Evolutionary conservation across 257 asterid species (phyloP).

Genomic region (Paulownia fortunei): DNA sequence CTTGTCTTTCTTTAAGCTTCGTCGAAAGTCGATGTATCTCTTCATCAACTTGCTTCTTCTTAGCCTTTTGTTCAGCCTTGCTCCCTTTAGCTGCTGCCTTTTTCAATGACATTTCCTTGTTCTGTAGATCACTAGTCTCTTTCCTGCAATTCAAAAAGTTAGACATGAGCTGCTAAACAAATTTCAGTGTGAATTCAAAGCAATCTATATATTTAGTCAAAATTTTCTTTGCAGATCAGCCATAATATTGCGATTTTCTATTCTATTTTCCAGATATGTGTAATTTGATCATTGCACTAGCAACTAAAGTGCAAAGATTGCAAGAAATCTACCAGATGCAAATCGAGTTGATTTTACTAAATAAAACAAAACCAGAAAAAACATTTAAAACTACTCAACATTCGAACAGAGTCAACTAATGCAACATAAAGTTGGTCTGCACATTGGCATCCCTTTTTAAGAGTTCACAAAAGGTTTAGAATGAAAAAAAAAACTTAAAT

Average conservation of each 20-base stretch:
- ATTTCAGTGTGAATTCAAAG: background rate
- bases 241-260: background rate
- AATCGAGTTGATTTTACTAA: background rate
- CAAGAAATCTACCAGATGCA: background rate
- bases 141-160: slow-evolving; percentile 59
- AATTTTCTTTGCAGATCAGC: background rate
- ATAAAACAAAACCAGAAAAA: background rate
- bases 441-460: background rate
- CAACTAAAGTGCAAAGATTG: background rate
- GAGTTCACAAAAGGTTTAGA: slow-evolving; percentile 10
- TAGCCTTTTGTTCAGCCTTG: slow-evolving; percentile 97
- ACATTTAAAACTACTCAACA: background rate
- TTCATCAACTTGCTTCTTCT: slow-evolving; percentile 95
- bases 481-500: too few relatives aligned
- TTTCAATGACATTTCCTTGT: slow-evolving; percentile 79
- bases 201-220: background rate
- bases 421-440: background rate
- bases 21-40: slow-evolving; percentile 73
- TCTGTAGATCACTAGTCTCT: slow-evolving; percentile 79
- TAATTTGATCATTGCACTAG: background rate
- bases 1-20: slow-evolving; percentile 75
- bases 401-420: background rate
- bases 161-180: slow-evolving; percentile 7
- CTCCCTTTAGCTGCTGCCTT: slow-evolving; percentile 98
- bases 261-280: background rate